Evolutionary conservation across 2,329 filamentous ascomycete species (phyloP).

Genomic region (Colletotrichum navitas): DNA sequence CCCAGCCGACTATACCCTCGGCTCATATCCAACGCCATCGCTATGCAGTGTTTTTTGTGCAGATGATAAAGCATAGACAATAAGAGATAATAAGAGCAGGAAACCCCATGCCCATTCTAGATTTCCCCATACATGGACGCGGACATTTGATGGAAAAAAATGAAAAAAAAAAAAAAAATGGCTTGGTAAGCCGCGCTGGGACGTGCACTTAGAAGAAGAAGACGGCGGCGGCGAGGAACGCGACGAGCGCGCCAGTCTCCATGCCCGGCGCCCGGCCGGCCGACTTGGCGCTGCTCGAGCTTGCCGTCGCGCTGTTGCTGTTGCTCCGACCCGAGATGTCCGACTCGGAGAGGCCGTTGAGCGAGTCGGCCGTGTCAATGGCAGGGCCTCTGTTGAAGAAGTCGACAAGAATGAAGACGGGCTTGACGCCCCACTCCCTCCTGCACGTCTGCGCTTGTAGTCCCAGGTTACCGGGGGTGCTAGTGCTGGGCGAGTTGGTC

Average conservation of each 20-base stretch:
- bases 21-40: conserved; percentile 17
- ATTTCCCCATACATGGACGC: neutral
- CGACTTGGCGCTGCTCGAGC: conserved; percentile 36
- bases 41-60: conserved; percentile 9
- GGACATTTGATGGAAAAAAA: neutral
- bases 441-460: conserved; percentile 67
- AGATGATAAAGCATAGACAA: neutral
- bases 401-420: conserved; percentile 83
- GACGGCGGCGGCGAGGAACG: conserved; percentile 58
- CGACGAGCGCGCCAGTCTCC: conserved; percentile 56
- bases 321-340: conserved; percentile 53
- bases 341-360: conserved; percentile 67
- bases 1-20: neutral
- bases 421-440: conserved; percentile 69
- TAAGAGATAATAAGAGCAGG: neutral
- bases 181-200: neutral
- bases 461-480: conserved; percentile 65
- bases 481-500: conserved; percentile 74
- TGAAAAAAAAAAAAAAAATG: conserved; percentile 17
- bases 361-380: conserved; percentile 74
- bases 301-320: conserved; percentile 43
- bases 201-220: conserved; percentile 50
- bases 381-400: conserved; percentile 82
- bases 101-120: neutral
- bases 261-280: conserved; percentile 43